These are phyloP conservation scores for Nicotiana noctiflora DNA, from an alignment of 257 asterid species.

Conservation along the genomic window DNA sequence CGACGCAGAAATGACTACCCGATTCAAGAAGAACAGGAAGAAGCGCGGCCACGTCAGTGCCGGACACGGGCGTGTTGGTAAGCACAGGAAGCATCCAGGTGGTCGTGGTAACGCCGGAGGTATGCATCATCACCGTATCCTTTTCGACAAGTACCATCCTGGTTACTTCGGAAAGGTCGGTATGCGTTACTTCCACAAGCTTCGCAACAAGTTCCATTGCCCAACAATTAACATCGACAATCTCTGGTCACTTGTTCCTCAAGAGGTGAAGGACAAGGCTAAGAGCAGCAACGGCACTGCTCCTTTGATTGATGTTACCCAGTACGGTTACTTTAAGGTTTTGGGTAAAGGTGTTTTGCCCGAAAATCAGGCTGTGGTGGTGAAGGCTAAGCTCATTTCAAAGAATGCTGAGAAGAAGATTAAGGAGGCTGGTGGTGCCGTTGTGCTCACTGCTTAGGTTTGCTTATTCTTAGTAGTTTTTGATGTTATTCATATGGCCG, in stretches of 20 bases:
- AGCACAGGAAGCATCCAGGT: conserved; percentile 77
- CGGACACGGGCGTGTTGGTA: conserved; percentile 72
- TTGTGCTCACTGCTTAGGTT: no score
- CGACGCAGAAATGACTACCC: conserved; percentile 44
- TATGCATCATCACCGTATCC: conserved; percentile 78
- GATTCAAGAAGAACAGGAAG: conserved; percentile 71
- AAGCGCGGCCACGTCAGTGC: conserved; percentile 84
- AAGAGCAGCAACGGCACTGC: conserved; percentile 23
- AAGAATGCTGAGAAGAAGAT: no score
- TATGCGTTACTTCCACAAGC: conserved; percentile 60
- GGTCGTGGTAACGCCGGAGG: conserved; percentile 83
- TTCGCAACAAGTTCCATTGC: conserved; percentile 55
- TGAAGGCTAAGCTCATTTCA: no score
- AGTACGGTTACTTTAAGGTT: conserved; percentile 63
- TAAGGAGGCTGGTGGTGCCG: no score
- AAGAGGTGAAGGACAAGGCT: conserved; percentile 55
- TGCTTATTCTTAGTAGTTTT: background rate
- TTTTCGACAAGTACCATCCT: conserved; percentile 71
- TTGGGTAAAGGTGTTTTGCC: conserved; percentile 54
- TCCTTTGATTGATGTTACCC: conserved; percentile 52
- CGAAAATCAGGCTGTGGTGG: conserved; percentile 30
- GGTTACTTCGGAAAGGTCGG: conserved; percentile 75
- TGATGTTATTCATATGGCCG: background rate
- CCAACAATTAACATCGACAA: conserved; percentile 59
- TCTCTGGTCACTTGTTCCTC: conserved; percentile 56